Evolutionary conservation across 2,329 filamentous ascomycete genomes (phyloP).

Genomic region (Cladosporium velox): DNA sequence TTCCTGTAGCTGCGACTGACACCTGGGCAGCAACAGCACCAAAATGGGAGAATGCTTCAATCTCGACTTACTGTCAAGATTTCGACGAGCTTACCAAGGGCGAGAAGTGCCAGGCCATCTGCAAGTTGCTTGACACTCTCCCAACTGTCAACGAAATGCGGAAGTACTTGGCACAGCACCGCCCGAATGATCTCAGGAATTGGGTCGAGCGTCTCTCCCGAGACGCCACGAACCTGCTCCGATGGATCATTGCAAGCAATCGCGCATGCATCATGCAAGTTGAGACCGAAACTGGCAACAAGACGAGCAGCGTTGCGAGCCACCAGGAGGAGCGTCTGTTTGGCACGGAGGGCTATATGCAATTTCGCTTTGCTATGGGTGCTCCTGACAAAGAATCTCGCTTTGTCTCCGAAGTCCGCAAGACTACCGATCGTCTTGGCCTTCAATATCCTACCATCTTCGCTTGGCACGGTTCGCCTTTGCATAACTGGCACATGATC

Average conservation of each 20-base stretch:
- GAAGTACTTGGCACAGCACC: slow-evolving; percentile 45
- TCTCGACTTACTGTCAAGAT: slow-evolving; percentile 55
- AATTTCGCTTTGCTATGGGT: slow-evolving; percentile 87
- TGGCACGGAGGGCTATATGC: slow-evolving; percentile 68
- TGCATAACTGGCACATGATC: slow-evolving; percentile 88
- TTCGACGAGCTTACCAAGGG: slow-evolving; percentile 56
- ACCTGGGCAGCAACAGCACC: slow-evolving; percentile 20
- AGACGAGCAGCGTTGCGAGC: slow-evolving; percentile 6
- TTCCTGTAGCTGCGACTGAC: neutral
- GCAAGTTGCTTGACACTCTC: slow-evolving; percentile 58
- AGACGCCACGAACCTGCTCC: slow-evolving; percentile 67
- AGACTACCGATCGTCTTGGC: slow-evolving; percentile 44
- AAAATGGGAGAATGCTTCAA: slow-evolving; percentile 38
- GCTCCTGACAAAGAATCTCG: slow-evolving; percentile 81
- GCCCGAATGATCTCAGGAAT: slow-evolving; percentile 44
- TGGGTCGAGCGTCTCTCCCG: slow-evolving; percentile 65
- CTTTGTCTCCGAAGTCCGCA: slow-evolving; percentile 66
- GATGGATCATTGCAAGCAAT: slow-evolving; percentile 91
- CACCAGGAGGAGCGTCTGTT: slow-evolving; percentile 51
- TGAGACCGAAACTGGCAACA: slow-evolving; percentile 43
- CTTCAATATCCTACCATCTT: slow-evolving; percentile 69
- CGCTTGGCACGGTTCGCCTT: slow-evolving; percentile 78
- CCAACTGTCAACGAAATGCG: slow-evolving; percentile 64
- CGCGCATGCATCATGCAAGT: slow-evolving; percentile 82
- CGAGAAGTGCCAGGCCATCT: slow-evolving; percentile 54